Base-by-base conservation (phyloP, 805 yeast genomes). In the Grigorovia transvaalensis region DNA sequence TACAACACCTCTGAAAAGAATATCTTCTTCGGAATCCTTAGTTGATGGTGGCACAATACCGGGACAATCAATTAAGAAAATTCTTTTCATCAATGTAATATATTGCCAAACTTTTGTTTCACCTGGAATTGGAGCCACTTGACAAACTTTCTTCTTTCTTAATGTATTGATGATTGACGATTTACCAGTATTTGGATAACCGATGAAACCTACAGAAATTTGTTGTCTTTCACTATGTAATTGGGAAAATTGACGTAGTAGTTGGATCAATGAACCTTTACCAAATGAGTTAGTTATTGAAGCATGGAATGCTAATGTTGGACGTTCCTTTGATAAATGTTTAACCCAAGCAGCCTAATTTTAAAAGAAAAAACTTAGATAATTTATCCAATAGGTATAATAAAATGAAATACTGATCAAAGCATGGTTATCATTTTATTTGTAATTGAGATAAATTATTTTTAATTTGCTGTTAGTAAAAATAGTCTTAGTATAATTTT, bases 41-140 rank as follows among this genome's bases (percentile, higher is more conserved):
- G 82, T 67, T 17, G 95, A 85, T 29, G 99, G 99, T 9, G 99
- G 99, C 19, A 91, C 99, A 65, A 91, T 91, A 71, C 99, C 99
- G 2, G 99, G 99, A 75, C 99, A 93, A 72, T 91, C 99, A 63
- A 91, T 93, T 62, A 91, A 74, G 71, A 90, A 91, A 50, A 91
- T 91, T 58, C 91, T 80, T 76, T 91, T 91, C 97, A 93, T 91
- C 61, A 91, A 75, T 4, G 99, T 90, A 62, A 91, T 90, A 73
- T 91, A 91, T 74, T 91, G 99, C 99, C 99, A 91, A 46, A 91
- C 97, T 71, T 91, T 91, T 40, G 99, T 91, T 68, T 91, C 99
- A 68, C 99, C 99, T 33, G 99, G 99, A 62, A 91, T 89, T 47
- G 99, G 99, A 1, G 99, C 99, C 47, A 91, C 98, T 46, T 78